Evolutionary conservation across 192 early-diverging fungal genomes (phyloP), one percentile per base, ranked within the genome.

Genomic region (Coemansia sp.): DNA sequence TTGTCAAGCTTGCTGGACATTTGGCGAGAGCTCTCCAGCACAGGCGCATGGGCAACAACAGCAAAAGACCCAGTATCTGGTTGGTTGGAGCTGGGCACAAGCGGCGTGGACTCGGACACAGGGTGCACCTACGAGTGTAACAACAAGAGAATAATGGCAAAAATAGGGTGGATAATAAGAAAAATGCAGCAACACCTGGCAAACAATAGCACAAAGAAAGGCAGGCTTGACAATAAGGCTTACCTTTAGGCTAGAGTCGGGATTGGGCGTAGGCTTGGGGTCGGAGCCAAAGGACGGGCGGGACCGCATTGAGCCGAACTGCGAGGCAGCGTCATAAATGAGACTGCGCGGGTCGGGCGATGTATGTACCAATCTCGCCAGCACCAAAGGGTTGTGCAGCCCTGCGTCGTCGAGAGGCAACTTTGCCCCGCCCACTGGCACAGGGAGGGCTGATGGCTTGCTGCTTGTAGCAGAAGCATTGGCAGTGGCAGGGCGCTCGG

Each of bases 321-420:
- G 82, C 46, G 82, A 85, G n/a, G 57, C 70, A 8, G 75, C 74
- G 59, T 77, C 82, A 69, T 85, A 85, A 40, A 85, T 85, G 29
- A 85, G 69, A 38, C 52, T 85, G 20, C 82, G 82, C 36, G 82
- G 82, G 42, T 85, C 82, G 8, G 82, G 81, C 67, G 81, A 84
- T 18, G 67, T 63, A 43, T 72, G 76, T 31, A 84, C 77, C 13
- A 84, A 73, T 67, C 36, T 66, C 0, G 81, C 76, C 51, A 84
- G 67, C 0, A 66, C 41, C 61, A 55, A 15, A 10, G 73, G 67
- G 20, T 68, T 36, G 13, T 55, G 66, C 38, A 68, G 40, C 3
- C 8, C 29, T 57, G 54, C 5, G 12, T 57, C 54, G 54, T 31
- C 54, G 3, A 57, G 24, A 33, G 54, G 11, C 18, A n/a, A 1